phyloP scores from a whole-genome alignment of 306 rosid species.

The Lagenaria siceraria region DNA sequence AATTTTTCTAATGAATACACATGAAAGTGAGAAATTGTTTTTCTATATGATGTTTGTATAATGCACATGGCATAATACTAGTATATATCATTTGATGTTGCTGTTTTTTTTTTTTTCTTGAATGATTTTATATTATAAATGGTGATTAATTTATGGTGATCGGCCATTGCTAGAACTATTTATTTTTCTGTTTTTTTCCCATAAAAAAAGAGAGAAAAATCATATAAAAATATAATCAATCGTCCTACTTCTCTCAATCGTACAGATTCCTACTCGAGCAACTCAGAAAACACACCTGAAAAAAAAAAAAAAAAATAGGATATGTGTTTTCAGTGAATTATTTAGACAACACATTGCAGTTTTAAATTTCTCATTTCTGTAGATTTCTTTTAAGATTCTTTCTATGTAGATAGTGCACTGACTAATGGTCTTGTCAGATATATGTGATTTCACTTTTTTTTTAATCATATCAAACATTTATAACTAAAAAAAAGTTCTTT shows the following conservation, averaged over 20 bases:
- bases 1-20: neutral
- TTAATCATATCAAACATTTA: neutral
- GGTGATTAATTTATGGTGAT: neutral
- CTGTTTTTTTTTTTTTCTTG: neutral
- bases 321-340: neutral
- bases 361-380: neutral
- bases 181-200: neutral
- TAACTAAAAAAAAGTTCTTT: neutral
- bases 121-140: neutral
- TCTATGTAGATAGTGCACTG: conserved; percentile 6
- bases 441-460: neutral
- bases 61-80: neutral
- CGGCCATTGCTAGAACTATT: neutral
- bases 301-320: neutral
- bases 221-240: neutral
- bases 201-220: neutral
- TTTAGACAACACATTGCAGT: neutral
- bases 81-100: neutral
- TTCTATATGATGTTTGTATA: neutral
- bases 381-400: neutral
- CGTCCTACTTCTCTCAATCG: neutral
- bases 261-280: neutral
- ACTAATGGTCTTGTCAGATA: neutral
- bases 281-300: neutral
- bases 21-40: neutral